Evolutionary conservation across 257 asterid genomes (phyloP), one percentile per base, ranked within the genome.

Genomic region (Paulownia fortunei): DNA sequence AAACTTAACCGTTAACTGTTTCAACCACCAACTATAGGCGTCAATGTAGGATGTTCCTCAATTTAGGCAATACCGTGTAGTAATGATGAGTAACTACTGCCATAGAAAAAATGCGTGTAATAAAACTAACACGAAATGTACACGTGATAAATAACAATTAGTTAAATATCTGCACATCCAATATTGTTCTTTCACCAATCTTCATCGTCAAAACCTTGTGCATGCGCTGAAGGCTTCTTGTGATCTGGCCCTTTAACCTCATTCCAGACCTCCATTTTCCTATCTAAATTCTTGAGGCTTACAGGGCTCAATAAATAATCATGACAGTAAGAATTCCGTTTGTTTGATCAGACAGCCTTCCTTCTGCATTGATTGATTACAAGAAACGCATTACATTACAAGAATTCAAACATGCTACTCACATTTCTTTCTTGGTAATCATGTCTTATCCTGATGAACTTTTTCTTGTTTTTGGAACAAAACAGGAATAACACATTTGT

Each of bases 161-260:
- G 15, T 55, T 32, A 32, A 55, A 65, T n/a, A 72, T 42, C 80
- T 23, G 13, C 42, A 58, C 16, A 74, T 80, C 54, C 34, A 72
- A 73, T 24, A 65, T 79, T 7, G 19, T 15, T 32, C 72, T 19
- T 67, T 67, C 42, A 51, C 73, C 55, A 73, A 23, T 34, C 83
- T 44, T 62, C 73, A 34, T 51, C 79, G 0, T 66, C 34, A 6
- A 27, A 82, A 39, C 72, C 79, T 39, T 19, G 21, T 51, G 66
- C 60, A 19, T 59, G 72, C 67, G 8, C 30, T 75, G 69, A 74
- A 74, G 61, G 60, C 80, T 46, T 58, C 76, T 52, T 65, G 52
- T 60, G 37, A 37, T 54, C 64, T 42, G 26, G 19, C 37, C 47
- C 23, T 13, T 5, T 36, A 41, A 74, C 54, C 46, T 61, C 42